Evolutionary conservation across 176 grass and related monocot species (phyloP).

Genomic region (Zea luxurians): DNA sequence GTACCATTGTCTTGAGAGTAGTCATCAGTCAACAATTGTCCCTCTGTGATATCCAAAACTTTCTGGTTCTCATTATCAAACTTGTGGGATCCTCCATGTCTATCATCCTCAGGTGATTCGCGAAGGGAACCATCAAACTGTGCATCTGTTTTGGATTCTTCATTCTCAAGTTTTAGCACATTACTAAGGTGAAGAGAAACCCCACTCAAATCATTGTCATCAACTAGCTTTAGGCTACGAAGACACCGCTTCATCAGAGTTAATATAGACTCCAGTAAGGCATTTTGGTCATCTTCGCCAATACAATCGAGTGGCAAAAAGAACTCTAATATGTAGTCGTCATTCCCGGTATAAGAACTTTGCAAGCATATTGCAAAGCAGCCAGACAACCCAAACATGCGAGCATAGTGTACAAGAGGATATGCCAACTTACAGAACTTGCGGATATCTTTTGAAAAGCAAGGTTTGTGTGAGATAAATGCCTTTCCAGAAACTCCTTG

Average conservation of each 20-base stretch:
- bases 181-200: constrained; percentile 49
- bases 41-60: constrained; percentile 35
- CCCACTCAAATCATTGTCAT: constrained; percentile 40
- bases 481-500: no score
- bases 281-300: constrained; percentile 54
- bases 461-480: no score
- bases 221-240: constrained; percentile 67
- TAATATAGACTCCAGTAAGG: constrained; percentile 66
- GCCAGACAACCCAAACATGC: no score
- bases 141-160: constrained; percentile 40
- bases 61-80: constrained; percentile 38
- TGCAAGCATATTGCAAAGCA: no score
- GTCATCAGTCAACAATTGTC: constrained; percentile 43
- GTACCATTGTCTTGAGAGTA: constrained; percentile 46
- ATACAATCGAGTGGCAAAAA: constrained; percentile 75
- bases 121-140: constrained; percentile 41
- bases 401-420: no score
- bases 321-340: constrained; percentile 94
- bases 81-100: constrained; percentile 16
- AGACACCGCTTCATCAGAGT: constrained; percentile 56
- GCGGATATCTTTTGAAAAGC: no score
- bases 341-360: constrained; percentile 61
- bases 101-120: constrained; percentile 39
- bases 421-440: no score
- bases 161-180: constrained; percentile 49